Evolutionary conservation across 495 filamentous ascomycete genomes (phyloP), one percentile per base, ranked within the genome.

Genomic region (Penicillium bovifimosum): DNA sequence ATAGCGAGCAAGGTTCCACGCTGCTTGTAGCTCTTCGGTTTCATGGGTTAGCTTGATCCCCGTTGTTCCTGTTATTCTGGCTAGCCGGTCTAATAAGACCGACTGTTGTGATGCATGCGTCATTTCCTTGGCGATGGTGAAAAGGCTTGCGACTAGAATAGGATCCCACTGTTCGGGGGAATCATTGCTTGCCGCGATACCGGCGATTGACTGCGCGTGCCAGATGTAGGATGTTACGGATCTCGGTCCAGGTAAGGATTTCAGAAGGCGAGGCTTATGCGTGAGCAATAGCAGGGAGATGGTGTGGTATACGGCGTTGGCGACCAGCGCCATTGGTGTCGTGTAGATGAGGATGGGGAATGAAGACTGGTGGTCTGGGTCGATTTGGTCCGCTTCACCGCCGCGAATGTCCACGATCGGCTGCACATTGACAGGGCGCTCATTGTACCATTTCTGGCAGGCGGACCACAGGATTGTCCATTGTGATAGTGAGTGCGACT

Each of bases 371-470:
- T 63, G 62, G 3, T 60, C 49, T 1, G 60, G 59, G n/a, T 65
- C 62, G 11, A 63, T 60, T 9, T 59, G 45, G 32, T 61, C 61
- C 2, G 61, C 61, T 47, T 65, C 62, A 10, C 59, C 50, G 10
- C 62, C 62, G 5, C 62, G 62, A 3, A 64, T 43, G 27, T 64
- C 62, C 3, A 64, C 62, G 10, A 63, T 65, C 29, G 63, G 62
- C 11, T 65, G 53, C 7, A 47, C 54, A 16, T 63, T 47, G 3
- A 56, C 46, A 3, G 62, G 60, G 10, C 62, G 62, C 13, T 65
- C 62, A 13, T 65, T 63, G 44, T 65, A 65, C 59, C 59, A 65
- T 52, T 63, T 65, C 34, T 65, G 62, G 13, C 62, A 65, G 32
- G 63, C 62, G 6, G 47, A 53, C 62, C 62, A 65, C 9, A 65